A percentile compares a stretch with the other conserved stretches of the same genome.
Evolutionary conservation across 805 yeast genomes (phyloP).

Genomic region (Metschnikowia kofuensis): DNA sequence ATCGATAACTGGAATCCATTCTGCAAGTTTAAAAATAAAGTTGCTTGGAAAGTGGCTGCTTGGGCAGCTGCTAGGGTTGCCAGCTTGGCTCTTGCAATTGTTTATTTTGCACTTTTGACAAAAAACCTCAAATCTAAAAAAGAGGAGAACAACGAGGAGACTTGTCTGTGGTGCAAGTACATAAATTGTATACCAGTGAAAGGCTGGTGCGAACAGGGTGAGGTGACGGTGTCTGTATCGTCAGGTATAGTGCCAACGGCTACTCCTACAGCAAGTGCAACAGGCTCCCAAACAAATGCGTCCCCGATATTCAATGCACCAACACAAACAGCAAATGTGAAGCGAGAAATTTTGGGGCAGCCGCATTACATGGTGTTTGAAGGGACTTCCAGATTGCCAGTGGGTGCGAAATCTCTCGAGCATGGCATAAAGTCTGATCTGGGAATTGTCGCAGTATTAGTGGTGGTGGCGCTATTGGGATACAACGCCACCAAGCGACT

Average conservation of each 20-base stretch:
- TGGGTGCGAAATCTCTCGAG: conserved; percentile 1
- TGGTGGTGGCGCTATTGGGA: conserved; percentile 5
- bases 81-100: conserved; percentile 42
- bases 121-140: conserved; percentile 42
- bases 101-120: conserved; percentile 49
- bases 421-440: not conserved
- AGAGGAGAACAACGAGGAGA: conserved; percentile 38
- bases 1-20: conserved; percentile 40
- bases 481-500: conserved; percentile 1
- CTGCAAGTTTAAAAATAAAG: conserved; percentile 32
- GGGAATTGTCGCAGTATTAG: conserved; percentile 8
- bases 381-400: not conserved
- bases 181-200: conserved; percentile 67
- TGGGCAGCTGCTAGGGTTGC: conserved; percentile 54
- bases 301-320: conserved; percentile 3
- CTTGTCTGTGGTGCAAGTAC: conserved; percentile 72
- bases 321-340: conserved; percentile 2
- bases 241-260: conserved; percentile 1
- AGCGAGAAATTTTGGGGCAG: not conserved
- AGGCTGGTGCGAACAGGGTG: conserved; percentile 63
- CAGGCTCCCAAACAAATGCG: conserved; percentile 3
- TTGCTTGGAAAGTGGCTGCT: conserved; percentile 36
- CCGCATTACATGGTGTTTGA: not conserved
- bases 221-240: conserved; percentile 24
- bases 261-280: conserved; percentile 6